These are phyloP conservation scores for Raffaelea ambrosiae DNA, from an alignment of 2,329 filamentous ascomycete genomes.

Conservation along the genomic window DNA sequence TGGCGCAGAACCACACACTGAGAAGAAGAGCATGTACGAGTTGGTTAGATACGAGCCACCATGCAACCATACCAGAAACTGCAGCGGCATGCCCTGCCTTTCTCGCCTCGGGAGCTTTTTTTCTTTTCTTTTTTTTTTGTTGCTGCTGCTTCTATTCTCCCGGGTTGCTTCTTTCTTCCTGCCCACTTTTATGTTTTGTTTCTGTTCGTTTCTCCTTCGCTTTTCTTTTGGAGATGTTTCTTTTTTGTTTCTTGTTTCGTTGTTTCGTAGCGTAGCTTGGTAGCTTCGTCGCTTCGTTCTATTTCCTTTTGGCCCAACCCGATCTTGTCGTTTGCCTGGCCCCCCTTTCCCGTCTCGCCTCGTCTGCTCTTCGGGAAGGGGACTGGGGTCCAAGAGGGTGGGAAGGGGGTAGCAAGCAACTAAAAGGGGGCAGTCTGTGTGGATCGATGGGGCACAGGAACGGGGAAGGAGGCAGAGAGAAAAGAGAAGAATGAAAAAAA, in stretches of 20 bases:
- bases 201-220: too few species aligned
- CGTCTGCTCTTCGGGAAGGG: not conserved
- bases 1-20: too few species aligned
- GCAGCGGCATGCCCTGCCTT: not conserved
- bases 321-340: too few species aligned
- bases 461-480: not conserved
- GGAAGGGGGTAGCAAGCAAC: constrained; percentile 1
- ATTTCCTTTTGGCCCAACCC: not conserved
- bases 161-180: not conserved
- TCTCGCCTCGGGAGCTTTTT: not conserved
- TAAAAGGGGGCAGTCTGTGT: constrained; percentile 5
- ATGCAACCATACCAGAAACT: not conserved
- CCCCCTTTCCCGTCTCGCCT: not conserved
- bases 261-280: too few species aligned
- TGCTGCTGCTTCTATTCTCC: not conserved
- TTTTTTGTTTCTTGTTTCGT: too few species aligned
- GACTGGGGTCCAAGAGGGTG: constrained; percentile 3
- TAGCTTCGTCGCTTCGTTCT: not conserved
- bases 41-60: too few species aligned
- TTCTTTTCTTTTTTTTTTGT: not conserved
- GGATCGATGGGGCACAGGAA: constrained; percentile 7
- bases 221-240: too few species aligned
- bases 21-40: too few species aligned
- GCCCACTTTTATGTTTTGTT: too few species aligned
- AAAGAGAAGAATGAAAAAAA: constrained; percentile 4